Evolutionary conservation across 192 early-diverging fungal genomes (phyloP), one percentile per base, ranked within the genome.

Genomic region (Backusella australiensis): DNA sequence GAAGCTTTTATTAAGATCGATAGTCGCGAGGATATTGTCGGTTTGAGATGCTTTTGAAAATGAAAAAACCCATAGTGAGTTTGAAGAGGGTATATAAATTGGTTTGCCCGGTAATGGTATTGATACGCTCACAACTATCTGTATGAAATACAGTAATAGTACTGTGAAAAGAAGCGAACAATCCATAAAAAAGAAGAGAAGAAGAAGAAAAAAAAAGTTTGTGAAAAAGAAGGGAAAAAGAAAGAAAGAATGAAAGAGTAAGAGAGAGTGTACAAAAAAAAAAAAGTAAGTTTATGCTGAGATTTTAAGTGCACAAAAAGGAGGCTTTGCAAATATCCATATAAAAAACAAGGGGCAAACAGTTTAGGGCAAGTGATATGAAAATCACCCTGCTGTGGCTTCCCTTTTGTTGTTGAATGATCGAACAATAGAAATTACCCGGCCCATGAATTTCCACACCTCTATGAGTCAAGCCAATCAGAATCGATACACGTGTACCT

Each of bases 401-500:
- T 56, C 53, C 53, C 2, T 32, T 56, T 23, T 39, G 21, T 26
- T 29, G 6, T 3, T 23, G 6, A 49, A 19, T 32, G 1, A 63
- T 26, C 46, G n/a, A 63, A 59, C 53, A 59, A 29, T 63, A 29
- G 5, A 39, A 68, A 34, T 38, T 9, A 34, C 9, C 67, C 32
- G 67, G 32, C 17, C 32, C 66, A 17, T 41, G 32, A 32, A 32
- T n/a, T 41, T 69, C 35, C 38, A 23, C 23, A 15, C 35, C 26
- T 23, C 35, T 36, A 69, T 69, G 68, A 69, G 35, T 69, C 68
- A 69, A 41, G 39, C 68, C 68, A 69, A 69, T 69, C 38, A 69
- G 23, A 69, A 21, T 0, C 7, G 21, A 23, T 69, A 4, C 68
- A 69, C 68, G 68, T 69, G 68, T 3, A 21, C 12, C 9, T 8